Evolutionary conservation across 2,329 filamentous ascomycete species (phyloP).

Genomic region (Ophiostoma angusticollis): DNA sequence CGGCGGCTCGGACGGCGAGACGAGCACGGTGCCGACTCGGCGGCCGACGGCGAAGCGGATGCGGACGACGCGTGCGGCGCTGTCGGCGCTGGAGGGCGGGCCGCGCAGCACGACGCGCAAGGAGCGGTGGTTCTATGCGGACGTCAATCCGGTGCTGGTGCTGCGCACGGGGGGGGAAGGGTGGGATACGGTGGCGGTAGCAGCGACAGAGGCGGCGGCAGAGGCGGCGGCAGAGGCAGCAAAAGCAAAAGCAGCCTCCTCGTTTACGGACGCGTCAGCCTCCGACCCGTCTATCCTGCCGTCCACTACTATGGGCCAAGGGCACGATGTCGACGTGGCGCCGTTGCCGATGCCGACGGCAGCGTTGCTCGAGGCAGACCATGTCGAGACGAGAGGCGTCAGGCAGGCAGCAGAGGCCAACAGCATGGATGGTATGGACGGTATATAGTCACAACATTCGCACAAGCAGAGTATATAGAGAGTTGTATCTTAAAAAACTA

Average conservation of each 20-base stretch:
- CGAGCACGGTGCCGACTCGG: not conserved
- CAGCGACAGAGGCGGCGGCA: slow-evolving; percentile 1
- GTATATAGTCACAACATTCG: too few relatives aligned
- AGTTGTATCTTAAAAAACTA: not conserved
- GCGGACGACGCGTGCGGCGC: slow-evolving; percentile 55
- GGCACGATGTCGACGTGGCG: too few relatives aligned
- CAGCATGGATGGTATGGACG: too few relatives aligned
- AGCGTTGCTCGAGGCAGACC: too few relatives aligned
- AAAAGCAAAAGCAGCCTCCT: too few relatives aligned
- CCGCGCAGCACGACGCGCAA: slow-evolving; percentile 46
- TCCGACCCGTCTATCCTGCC: too few relatives aligned
- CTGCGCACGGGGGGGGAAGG: slow-evolving; percentile 37
- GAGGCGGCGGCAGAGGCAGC: slow-evolving; percentile 1
- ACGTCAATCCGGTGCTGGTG: slow-evolving; percentile 42
- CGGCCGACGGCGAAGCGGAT: slow-evolving; percentile 32
- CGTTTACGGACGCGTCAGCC: too few relatives aligned
- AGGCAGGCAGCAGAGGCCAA: too few relatives aligned
- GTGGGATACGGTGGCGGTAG: slow-evolving; percentile 15
- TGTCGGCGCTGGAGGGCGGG: slow-evolving; percentile 58
- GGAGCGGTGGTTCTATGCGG: slow-evolving; percentile 53
- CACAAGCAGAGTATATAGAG: not conserved
- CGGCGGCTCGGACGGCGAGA: not conserved
- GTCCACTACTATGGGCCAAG: too few relatives aligned
- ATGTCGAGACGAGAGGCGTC: too few relatives aligned
- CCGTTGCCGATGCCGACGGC: too few relatives aligned